A percentile compares a stretch with the other conserved stretches of the same genome.
Conservation (phyloP, 768 basidiomycete genomes). For the Leccinum variicolor region DNA sequence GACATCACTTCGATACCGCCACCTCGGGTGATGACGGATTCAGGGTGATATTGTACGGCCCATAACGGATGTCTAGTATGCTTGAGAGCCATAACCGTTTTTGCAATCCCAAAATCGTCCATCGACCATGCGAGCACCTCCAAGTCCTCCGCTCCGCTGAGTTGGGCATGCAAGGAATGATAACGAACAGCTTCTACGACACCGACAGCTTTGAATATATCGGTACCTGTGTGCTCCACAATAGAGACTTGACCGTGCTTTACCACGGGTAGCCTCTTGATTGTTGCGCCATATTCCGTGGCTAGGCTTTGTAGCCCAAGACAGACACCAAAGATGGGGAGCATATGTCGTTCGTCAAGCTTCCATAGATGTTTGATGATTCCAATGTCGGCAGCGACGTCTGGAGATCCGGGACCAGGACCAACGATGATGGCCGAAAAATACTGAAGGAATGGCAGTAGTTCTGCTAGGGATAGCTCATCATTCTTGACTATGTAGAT, state of each 20-base stretch:
- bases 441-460: constrained; percentile 51
- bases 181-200: constrained; percentile 67
- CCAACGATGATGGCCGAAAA: constrained; percentile 75
- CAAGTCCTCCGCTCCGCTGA: constrained; percentile 44
- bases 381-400: constrained; percentile 59
- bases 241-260: constrained; percentile 76
- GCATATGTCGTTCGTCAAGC: constrained; percentile 42
- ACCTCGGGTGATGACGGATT: constrained; percentile 69
- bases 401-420: constrained; percentile 79
- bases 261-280: constrained; percentile 62
- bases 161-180: constrained; percentile 70
- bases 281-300: constrained; percentile 56
- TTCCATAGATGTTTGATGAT: constrained; percentile 71
- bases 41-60: constrained; percentile 90
- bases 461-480: constrained; percentile 43
- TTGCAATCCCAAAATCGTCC: constrained; percentile 64
- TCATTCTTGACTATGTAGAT: constrained; percentile 79
- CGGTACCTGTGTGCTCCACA: constrained; percentile 54
- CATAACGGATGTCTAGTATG: constrained; percentile 70
- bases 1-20: constrained; percentile 65
- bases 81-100: constrained; percentile 69
- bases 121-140: constrained; percentile 72
- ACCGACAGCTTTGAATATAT: constrained; percentile 59
- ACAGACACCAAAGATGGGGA: constrained; percentile 83
- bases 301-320: constrained; percentile 78